A percentile compares a stretch with the other conserved stretches of the same genome.
Conservation (phyloP, 176 grass and related monocot genomes). For the Rhynchospora pubera region DNA sequence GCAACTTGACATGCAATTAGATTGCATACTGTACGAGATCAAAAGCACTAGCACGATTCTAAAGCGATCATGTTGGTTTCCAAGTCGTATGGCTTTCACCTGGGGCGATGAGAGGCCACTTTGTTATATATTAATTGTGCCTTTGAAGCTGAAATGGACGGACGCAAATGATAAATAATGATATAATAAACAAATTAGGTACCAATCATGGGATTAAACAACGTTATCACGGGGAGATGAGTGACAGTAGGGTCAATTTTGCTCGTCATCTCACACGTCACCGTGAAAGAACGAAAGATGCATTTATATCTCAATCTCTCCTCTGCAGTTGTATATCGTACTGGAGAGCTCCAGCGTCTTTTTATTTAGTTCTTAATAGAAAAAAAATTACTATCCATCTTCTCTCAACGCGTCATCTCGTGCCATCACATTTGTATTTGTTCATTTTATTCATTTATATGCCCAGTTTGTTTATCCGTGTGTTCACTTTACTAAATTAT, state of each 20-base stretch:
- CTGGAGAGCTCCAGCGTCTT: background rate
- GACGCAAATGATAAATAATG: background rate
- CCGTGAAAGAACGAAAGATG: background rate
- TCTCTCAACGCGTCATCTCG: no score
- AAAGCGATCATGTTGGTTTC: slow-evolving; percentile 6
- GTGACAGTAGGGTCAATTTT: slow-evolving; percentile 27
- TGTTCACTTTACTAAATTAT: no score
- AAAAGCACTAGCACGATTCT: background rate
- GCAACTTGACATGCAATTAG: background rate
- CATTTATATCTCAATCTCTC: background rate
- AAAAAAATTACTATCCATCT: no score
- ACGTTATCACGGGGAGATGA: slow-evolving; percentile 27
- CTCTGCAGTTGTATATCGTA: background rate
- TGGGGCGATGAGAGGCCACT: background rate
- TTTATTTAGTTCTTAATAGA: background rate
- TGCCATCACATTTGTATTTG: no score
- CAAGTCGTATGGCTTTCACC: background rate
- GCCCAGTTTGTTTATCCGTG: no score
- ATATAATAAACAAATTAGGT: background rate
- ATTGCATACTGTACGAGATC: background rate
- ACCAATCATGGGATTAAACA: slow-evolving; percentile 29
- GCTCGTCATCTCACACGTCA: slow-evolving; percentile 54
- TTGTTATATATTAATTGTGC: background rate
- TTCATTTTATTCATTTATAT: no score
- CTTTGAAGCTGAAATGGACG: slow-evolving; percentile 1